A percentile compares a stretch with the other conserved stretches of the same genome.
These are phyloP conservation scores for Colletotrichum cereale DNA, from an alignment of 2,329 filamentous ascomycete species.

Conservation along the genomic window DNA sequence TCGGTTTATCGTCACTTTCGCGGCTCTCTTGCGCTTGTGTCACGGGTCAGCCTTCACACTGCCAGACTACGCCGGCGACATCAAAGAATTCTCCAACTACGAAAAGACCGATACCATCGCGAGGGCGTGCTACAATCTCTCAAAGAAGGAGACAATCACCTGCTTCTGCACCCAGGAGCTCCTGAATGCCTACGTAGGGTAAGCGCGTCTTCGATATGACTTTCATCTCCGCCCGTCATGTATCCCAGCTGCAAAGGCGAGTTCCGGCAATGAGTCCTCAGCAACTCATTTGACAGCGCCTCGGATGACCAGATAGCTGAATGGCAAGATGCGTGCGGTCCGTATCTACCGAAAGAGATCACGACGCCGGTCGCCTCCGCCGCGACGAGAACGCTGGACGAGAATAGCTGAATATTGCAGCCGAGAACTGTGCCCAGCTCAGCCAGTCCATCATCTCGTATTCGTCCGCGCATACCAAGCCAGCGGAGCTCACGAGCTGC, in stretches of 20 bases:
- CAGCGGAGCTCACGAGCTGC: slow-evolving; percentile 21
- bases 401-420: background rate
- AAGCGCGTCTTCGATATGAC: background rate
- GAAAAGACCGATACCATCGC: background rate
- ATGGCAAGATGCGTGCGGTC: slow-evolving; percentile 22
- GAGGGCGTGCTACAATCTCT: slow-evolving; percentile 3
- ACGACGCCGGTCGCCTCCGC: slow-evolving; percentile 3
- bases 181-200: slow-evolving; percentile 23
- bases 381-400: slow-evolving; percentile 17
- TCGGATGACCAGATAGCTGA: slow-evolving; percentile 10
- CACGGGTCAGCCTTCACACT: background rate
- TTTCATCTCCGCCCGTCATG: background rate
- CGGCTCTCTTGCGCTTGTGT: background rate
- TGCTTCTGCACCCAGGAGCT: slow-evolving; percentile 25
- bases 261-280: slow-evolving; percentile 2
- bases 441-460: slow-evolving; percentile 4
- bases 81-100: slow-evolving; percentile 14
- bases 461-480: background rate
- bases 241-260: slow-evolving; percentile 20
- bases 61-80: background rate
- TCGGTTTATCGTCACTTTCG: background rate
- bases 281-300: slow-evolving; percentile 10
- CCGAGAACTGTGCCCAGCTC: slow-evolving; percentile 19
- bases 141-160: slow-evolving; percentile 7
- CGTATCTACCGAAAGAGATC: background rate